Conservation (phyloP, 768 basidiomycete genomes). For the Collybia nuda region DNA sequence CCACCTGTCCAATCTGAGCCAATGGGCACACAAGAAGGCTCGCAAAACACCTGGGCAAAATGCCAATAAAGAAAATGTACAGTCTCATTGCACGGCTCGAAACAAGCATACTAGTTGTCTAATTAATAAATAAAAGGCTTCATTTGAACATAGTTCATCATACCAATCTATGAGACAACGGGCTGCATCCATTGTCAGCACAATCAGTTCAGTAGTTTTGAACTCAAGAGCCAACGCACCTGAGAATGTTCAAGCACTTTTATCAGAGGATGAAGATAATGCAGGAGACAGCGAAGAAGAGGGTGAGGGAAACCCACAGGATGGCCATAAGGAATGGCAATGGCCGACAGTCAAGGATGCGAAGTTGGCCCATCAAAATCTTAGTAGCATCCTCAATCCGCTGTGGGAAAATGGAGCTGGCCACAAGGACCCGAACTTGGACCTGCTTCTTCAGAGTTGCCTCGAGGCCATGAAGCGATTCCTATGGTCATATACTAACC, state of each 20-base stretch:
- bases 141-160: no score
- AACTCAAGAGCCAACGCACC: conserved; percentile 1
- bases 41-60: no score
- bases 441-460: conserved; percentile 3
- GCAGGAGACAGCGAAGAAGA: not conserved
- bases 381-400: conserved; percentile 3
- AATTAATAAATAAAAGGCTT: no score
- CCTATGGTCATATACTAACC: conserved; percentile 1
- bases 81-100: no score
- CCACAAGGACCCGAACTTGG: conserved; percentile 3
- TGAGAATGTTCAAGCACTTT: no score
- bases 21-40: no score
- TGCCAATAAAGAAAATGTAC: no score
- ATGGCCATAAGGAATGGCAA: not conserved
- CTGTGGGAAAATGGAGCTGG: conserved; percentile 2
- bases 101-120: no score
- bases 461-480: conserved; percentile 3
- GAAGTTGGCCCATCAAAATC: not conserved
- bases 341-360: not conserved
- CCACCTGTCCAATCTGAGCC: no score
- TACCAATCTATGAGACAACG: not conserved
- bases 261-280: not conserved
- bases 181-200: not conserved
- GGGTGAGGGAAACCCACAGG: not conserved
- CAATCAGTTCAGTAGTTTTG: not conserved